These are phyloP conservation scores for Dendrobium huoshanense DNA, from an alignment of 106 monocot species.

Conservation along the genomic window DNA sequence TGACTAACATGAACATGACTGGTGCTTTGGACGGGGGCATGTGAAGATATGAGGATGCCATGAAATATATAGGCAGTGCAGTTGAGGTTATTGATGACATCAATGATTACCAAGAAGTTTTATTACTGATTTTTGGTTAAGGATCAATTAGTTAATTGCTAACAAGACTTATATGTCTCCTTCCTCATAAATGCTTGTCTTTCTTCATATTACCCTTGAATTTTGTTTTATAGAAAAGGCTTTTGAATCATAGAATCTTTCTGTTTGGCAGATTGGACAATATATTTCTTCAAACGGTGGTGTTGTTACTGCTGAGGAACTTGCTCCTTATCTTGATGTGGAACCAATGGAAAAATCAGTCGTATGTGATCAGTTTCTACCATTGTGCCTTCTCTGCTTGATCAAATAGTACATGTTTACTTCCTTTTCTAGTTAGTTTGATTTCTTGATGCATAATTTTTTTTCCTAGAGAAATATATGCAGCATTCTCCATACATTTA, in stretches of 20 bases:
- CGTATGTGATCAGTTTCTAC: slow-evolving; percentile 25
- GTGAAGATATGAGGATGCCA: background rate
- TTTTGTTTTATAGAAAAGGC: background rate
- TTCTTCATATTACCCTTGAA: background rate
- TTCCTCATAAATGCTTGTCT: background rate
- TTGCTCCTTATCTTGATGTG: slow-evolving; percentile 96
- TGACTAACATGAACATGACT: background rate
- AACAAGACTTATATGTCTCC: background rate
- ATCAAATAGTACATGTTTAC: background rate
- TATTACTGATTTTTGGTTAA: background rate
- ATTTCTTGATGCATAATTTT: background rate
- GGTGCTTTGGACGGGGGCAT: background rate
- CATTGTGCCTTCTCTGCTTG: background rate
- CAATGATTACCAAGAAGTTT: background rate
- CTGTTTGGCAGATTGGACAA: slow-evolving; percentile 76
- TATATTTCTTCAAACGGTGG: slow-evolving; percentile 98
- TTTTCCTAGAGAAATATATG: background rate
- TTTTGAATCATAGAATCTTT: background rate
- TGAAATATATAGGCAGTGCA: background rate
- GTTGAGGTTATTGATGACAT: background rate
- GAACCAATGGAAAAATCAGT: slow-evolving; percentile 31
- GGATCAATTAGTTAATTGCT: background rate
- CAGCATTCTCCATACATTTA: background rate
- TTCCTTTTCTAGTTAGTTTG: background rate
- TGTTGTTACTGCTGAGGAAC: slow-evolving; percentile 91